A percentile compares a stretch with the other conserved stretches of the same genome.
Evolutionary conservation across 441 rosid genomes (phyloP).

Genomic region (Bruguiera hainesii): DNA sequence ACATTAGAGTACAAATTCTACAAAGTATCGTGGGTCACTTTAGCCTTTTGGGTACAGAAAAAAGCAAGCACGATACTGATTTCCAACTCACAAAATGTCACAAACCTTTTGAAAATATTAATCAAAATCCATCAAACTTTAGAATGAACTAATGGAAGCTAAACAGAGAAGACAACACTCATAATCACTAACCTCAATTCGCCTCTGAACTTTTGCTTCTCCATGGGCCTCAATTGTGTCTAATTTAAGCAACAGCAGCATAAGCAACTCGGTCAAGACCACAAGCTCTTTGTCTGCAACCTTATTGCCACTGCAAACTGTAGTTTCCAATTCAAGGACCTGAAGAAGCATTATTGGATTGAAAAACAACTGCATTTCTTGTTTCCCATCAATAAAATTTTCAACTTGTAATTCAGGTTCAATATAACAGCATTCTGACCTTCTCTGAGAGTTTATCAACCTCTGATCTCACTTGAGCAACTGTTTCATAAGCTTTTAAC

Average conservation of each 20-base stretch:
- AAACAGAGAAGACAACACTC: not conserved
- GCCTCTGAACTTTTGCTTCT: conserved; percentile 53
- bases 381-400: not conserved
- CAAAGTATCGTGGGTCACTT: not conserved
- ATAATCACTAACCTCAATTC: conserved; percentile 39
- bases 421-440: conserved; percentile 23
- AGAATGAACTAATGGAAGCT: conserved; percentile 2
- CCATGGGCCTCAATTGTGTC: conserved; percentile 55
- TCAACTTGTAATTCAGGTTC: not conserved
- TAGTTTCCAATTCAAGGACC: conserved; percentile 46
- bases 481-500: conserved; percentile 37
- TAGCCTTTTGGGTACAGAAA: conserved; percentile 3
- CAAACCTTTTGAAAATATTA: not conserved
- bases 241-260: conserved; percentile 50
- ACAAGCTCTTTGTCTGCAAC: conserved; percentile 43
- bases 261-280: conserved; percentile 47
- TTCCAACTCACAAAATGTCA: not conserved
- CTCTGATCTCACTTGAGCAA: conserved; percentile 43
- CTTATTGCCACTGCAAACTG: conserved; percentile 34
- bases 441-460: conserved; percentile 48
- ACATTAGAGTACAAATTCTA: conserved; percentile 11
- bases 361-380: not conserved
- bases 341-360: conserved; percentile 16
- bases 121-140: not conserved
- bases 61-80: conserved; percentile 4